These are phyloP conservation scores for Neonectria neomacrospora DNA, from an alignment of 2,329 filamentous ascomycete genomes.

Conservation along the genomic window DNA sequence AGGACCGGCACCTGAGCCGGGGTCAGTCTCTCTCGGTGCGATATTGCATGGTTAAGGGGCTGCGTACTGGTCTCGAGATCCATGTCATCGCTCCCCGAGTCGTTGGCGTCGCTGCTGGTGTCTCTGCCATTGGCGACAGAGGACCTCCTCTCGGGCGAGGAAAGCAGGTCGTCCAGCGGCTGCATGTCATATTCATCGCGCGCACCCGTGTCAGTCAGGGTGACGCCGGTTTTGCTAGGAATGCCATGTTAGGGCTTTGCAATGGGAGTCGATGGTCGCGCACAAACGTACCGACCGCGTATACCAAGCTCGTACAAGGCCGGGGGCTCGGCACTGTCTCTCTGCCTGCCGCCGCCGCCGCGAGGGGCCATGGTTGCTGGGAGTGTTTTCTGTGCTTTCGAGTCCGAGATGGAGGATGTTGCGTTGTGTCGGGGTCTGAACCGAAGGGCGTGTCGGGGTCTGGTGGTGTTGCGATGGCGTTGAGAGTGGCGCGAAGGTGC, in stretches of 20 bases:
- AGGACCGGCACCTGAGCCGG: constrained; percentile 59
- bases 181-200: constrained; percentile 95
- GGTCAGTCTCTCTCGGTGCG: constrained; percentile 35
- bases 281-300: constrained; percentile 52
- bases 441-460: neutral
- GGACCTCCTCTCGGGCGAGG: constrained; percentile 75
- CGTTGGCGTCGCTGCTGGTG: constrained; percentile 34
- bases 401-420: neutral
- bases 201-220: constrained; percentile 78
- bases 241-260: constrained; percentile 17
- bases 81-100: constrained; percentile 61
- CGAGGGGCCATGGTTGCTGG: constrained; percentile 48
- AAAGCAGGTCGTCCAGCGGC: constrained; percentile 87
- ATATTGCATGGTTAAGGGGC: neutral
- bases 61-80: constrained; percentile 61
- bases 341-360: constrained; percentile 38
- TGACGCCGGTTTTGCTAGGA: constrained; percentile 87
- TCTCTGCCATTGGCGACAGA: constrained; percentile 41
- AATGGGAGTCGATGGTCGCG: neutral
- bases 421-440: neutral
- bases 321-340: constrained; percentile 46
- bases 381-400: neutral
- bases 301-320: constrained; percentile 50
- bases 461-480: constrained; percentile 5
- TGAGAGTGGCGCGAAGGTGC: constrained; percentile 8